Base-by-base conservation (phyloP, 2,329 filamentous ascomycete genomes). In the Clarireedia hainanense region DNA sequence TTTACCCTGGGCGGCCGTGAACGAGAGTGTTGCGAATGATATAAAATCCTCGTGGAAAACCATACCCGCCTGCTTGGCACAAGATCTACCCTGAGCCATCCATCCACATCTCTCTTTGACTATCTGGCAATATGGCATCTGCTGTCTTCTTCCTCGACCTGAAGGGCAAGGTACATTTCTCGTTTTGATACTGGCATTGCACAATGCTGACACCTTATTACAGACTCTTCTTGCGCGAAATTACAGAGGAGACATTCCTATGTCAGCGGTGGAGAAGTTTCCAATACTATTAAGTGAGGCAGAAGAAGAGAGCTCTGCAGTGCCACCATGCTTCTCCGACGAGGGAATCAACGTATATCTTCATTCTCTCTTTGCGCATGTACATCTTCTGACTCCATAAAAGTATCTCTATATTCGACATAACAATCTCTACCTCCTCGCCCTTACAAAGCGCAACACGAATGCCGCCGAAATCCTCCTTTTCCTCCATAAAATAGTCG, bases 321-420 rank as follows among this genome's bases (percentile, higher is more conserved):
- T 97, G 2, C 91, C 94, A 55, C 94, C 94, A 62, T 99, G 94
- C 75, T 97, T 99, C 79, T 96, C 91, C 43, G 88, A 95, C 72
- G 94, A 99, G 75, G 94, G 94, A 71, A 96, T 99, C 77, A 99
- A 99, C 74, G 89, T 94, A 77, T 61, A 85, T 48, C 46, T 14
- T 48, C 53, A 51, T 26, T 48, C 36, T 53, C 7, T 60, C 14
- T 7, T 43, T 54, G 36, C 17, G 40, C 39, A 17, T 46, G 45
- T n/a, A 43, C 9, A 24, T 43, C 45, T 42, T 60, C 62, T 64
- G 48, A 66, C 56, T 36, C 27, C 4, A 23, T 12, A 37, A 27
- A 64, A 95, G 89, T 99, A 97, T 74, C 89, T 99, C 69, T 99
- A 99, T 76, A 99, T 99, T 74, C 86, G 92, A 69, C 94, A 99